These are phyloP conservation scores for Metschnikowia arizonensis DNA, from an alignment of 805 yeast genomes.

Conservation along the genomic window DNA sequence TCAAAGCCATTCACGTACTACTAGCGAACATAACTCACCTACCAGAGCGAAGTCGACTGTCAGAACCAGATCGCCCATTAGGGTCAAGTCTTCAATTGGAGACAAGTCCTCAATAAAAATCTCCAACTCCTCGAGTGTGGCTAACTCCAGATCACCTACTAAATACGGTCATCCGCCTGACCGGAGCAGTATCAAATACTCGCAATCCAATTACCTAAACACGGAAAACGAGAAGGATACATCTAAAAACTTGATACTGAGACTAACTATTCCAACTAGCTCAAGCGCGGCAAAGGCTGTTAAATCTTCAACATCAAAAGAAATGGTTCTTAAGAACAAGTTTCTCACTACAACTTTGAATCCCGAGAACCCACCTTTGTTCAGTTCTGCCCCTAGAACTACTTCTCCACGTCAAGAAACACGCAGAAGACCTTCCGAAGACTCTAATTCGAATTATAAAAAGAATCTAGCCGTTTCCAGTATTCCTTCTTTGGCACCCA, in stretches of 20 bases:
- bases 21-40: background rate
- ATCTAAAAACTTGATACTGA: slow-evolving; percentile 10
- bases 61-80: background rate
- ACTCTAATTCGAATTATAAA: slow-evolving; percentile 19
- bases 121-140: background rate
- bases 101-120: background rate
- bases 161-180: slow-evolving; percentile 9
- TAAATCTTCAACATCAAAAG: slow-evolving; percentile 3
- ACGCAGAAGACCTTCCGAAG: slow-evolving; percentile 10
- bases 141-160: slow-evolving; percentile 14
- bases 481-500: background rate
- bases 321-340: slow-evolving; percentile 23
- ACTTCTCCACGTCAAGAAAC: slow-evolving; percentile 11
- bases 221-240: background rate
- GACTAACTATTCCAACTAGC: slow-evolving; percentile 29
- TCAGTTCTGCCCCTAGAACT: slow-evolving; percentile 12
- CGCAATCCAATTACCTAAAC: slow-evolving; percentile 7
- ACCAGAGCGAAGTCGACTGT: slow-evolving; percentile 7
- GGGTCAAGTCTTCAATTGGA: background rate
- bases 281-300: slow-evolving; percentile 28
- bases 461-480: background rate
- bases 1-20: background rate
- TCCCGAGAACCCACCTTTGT: slow-evolving; percentile 27
- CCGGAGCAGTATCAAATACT: slow-evolving; percentile 6
- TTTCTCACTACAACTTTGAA: slow-evolving; percentile 36